Evolutionary conservation across 148 eudicot genomes (phyloP).

Genomic region (Cornus suecica): DNA sequence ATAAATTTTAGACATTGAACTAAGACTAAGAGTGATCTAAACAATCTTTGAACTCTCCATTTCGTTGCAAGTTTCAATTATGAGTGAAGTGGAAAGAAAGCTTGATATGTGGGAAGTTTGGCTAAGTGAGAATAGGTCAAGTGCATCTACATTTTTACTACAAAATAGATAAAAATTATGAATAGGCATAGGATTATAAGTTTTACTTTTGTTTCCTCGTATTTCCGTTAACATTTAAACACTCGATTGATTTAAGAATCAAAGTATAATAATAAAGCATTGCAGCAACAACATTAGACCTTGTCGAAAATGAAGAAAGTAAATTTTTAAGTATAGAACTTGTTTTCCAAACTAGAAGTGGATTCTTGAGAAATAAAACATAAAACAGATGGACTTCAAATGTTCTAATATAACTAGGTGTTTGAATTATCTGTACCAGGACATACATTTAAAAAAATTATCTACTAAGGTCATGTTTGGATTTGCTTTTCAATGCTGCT

Average conservation of each 20-base stretch:
- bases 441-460: no score
- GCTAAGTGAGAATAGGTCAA: no score
- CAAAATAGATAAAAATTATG: no score
- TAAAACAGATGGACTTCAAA: not conserved
- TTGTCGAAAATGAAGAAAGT: not conserved
- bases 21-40: no score
- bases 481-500: no score
- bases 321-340: not conserved
- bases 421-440: not conserved
- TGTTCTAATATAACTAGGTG: not conserved
- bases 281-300: not conserved
- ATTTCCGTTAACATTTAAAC: not conserved
- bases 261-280: not conserved
- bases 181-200: not conserved
- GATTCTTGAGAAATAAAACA: no score
- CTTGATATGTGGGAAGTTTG: not conserved
- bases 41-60: not conserved
- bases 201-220: no score
- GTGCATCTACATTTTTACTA: not conserved
- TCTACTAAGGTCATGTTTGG: no score
- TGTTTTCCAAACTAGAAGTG: not conserved
- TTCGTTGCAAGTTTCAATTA: not conserved
- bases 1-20: no score
- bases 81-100: not conserved
- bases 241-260: not conserved